phyloP scores from a whole-genome alignment of 495 filamentous ascomycete genomes.

The Penicillium angulare region DNA sequence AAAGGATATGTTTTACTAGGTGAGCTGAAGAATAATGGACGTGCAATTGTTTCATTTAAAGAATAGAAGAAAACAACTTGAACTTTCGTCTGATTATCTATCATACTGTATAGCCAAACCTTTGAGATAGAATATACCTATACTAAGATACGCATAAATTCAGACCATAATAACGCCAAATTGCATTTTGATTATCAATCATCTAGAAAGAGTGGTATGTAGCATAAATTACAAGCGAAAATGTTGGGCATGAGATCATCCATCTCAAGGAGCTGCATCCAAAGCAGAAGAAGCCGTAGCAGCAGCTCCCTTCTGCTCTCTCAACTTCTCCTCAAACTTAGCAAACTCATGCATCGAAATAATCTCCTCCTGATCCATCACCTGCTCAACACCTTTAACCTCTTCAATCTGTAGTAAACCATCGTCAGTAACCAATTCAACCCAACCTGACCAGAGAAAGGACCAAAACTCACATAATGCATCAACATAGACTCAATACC shows the following conservation, averaged over 20 bases:
- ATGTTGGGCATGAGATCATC: neutral
- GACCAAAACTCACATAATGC: slow-evolving; percentile 60
- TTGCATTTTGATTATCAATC: neutral
- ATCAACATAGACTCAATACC: slow-evolving; percentile 98
- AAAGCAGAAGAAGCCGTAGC: slow-evolving; percentile 59
- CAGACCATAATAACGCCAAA: neutral
- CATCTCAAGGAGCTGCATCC: slow-evolving; percentile 52
- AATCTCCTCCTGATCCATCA: slow-evolving; percentile 89
- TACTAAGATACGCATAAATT: neutral
- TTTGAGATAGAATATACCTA: no score
- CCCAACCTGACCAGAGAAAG: slow-evolving; percentile 23
- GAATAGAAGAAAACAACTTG: no score
- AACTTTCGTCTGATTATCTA: no score
- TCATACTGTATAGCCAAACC: no score
- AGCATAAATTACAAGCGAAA: slow-evolving; percentile 1
- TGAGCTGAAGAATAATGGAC: no score
- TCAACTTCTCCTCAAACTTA: slow-evolving; percentile 93
- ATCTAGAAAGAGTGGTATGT: neutral
- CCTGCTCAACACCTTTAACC: slow-evolving; percentile 88
- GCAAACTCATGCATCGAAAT: slow-evolving; percentile 87
- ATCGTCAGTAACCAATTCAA: slow-evolving; percentile 16
- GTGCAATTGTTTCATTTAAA: no score
- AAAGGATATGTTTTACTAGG: no score
- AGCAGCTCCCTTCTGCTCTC: slow-evolving; percentile 65
- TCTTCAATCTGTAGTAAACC: slow-evolving; percentile 74